A percentile compares a stretch with the other conserved stretches of the same genome.
These are phyloP conservation scores for Lentinula aciculospora DNA, from an alignment of 768 basidiomycete species.

Conservation along the genomic window DNA sequence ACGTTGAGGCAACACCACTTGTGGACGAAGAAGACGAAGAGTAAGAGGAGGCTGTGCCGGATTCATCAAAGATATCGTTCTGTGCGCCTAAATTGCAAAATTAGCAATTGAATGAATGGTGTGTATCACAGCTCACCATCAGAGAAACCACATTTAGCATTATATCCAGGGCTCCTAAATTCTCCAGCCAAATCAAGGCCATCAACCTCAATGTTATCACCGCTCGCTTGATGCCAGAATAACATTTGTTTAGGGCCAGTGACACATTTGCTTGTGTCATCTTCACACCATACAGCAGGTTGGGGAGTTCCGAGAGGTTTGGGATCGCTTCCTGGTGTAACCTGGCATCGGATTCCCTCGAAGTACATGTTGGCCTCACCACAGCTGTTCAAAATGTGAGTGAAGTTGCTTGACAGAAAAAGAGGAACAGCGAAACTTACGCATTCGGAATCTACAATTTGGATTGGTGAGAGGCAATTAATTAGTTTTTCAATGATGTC, in stretches of 20 bases:
- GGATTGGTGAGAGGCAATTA: not conserved
- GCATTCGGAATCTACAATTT: slow-evolving; percentile 31
- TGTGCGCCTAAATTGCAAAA: slow-evolving; percentile 27
- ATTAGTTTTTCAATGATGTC: not conserved
- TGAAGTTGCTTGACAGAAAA: not conserved
- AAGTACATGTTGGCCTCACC: slow-evolving; percentile 52
- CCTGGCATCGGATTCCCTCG: slow-evolving; percentile 41
- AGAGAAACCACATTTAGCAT: slow-evolving; percentile 39
- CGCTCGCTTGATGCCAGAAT: slow-evolving; percentile 44
- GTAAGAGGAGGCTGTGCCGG: not conserved
- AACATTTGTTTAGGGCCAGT: slow-evolving; percentile 52
- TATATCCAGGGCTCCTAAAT: slow-evolving; percentile 44
- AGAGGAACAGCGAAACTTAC: slow-evolving; percentile 15
- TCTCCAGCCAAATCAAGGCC: slow-evolving; percentile 33
- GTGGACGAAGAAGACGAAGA: not conserved
- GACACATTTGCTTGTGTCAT: slow-evolving; percentile 32
- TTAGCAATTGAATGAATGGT: not conserved
- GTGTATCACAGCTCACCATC: slow-evolving; percentile 28
- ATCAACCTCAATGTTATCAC: slow-evolving; percentile 40
- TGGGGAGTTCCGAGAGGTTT: slow-evolving; percentile 34
- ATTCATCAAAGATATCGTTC: slow-evolving; percentile 33
- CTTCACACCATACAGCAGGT: slow-evolving; percentile 50
- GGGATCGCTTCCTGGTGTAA: slow-evolving; percentile 35
- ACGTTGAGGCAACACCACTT: not conserved
- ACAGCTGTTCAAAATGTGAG: slow-evolving; percentile 26